phyloP scores from a whole-genome alignment of 2,329 filamentous ascomycete genomes.

The Cercospora sojina region DNA sequence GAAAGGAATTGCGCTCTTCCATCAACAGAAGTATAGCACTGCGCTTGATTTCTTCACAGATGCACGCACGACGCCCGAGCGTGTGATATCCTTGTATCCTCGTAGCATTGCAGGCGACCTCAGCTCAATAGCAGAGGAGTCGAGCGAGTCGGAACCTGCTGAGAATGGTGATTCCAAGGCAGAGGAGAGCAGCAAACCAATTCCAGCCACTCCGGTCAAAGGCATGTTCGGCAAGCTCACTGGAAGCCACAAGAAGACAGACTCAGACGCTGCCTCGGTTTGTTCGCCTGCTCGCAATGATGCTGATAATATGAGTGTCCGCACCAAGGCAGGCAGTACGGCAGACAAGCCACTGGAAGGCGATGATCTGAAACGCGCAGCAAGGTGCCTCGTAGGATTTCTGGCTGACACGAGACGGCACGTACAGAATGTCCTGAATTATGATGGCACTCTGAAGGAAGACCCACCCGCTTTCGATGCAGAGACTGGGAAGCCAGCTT shows the following conservation, averaged over 20 bases:
- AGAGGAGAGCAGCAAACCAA: conserved; percentile 36
- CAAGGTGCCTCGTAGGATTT: conserved; percentile 80
- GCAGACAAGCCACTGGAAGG: conserved; percentile 65
- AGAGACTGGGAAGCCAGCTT: conserved; percentile 46
- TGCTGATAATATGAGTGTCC: conserved; percentile 58
- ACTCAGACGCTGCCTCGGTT: conserved; percentile 58
- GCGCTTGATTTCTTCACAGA: conserved; percentile 89
- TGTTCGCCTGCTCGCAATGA: conserved; percentile 57
- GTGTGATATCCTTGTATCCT: conserved; percentile 83
- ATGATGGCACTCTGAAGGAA: conserved; percentile 59
- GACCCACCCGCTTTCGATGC: conserved; percentile 48
- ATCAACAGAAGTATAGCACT: conserved; percentile 75
- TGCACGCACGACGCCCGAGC: conserved; percentile 83
- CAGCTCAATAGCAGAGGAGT: conserved; percentile 55
- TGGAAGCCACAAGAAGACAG: conserved; percentile 47
- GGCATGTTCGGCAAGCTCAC: conserved; percentile 51
- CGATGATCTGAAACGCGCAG: conserved; percentile 78
- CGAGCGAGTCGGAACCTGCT: conserved; percentile 46
- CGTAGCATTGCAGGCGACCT: conserved; percentile 78
- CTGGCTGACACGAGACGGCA: conserved; percentile 77
- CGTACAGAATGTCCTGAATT: conserved; percentile 60
- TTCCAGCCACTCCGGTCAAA: conserved; percentile 37
- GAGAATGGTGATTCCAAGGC: conserved; percentile 37
- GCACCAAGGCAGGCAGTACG: conserved; percentile 42
- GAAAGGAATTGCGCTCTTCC: conserved; percentile 84